phyloP scores from a whole-genome alignment of 2,329 filamentous ascomycete genomes.

The Samsoniella hepiali region DNA sequence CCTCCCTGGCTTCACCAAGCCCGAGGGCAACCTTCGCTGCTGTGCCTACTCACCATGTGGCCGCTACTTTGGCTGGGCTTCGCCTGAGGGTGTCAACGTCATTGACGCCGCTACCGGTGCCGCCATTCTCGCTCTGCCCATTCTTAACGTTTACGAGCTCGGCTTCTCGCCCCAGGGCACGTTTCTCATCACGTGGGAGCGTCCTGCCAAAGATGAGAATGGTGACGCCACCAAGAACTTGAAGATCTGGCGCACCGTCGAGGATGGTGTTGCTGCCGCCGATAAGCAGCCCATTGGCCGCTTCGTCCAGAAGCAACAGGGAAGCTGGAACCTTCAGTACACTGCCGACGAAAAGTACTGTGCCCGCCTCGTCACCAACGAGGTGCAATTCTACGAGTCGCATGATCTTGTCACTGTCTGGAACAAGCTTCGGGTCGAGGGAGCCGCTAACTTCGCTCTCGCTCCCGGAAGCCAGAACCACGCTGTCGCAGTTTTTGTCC shows the following conservation, averaged over 20 bases:
- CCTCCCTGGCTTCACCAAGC: conserved; percentile 78
- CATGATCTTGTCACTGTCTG: conserved; percentile 80
- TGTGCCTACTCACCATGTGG: conserved; percentile 94
- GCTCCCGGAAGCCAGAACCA: conserved; percentile 80
- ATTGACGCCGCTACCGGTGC: conserved; percentile 76
- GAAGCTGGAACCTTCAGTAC: conserved; percentile 96
- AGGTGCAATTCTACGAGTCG: conserved; percentile 95
- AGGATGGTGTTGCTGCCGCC: conserved; percentile 58
- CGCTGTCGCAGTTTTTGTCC: conserved; percentile 90
- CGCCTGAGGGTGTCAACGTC: conserved; percentile 79
- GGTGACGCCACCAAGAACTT: conserved; percentile 94
- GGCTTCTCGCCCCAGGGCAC: conserved; percentile 91
- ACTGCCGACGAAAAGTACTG: conserved; percentile 91
- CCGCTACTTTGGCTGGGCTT: conserved; percentile 93
- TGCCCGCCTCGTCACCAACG: conserved; percentile 90
- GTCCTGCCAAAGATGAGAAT: conserved; percentile 85
- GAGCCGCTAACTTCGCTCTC: conserved; percentile 83
- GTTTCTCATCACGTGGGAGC: conserved; percentile 95
- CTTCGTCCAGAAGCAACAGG: conserved; percentile 95
- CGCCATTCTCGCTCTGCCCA: conserved; percentile 69
- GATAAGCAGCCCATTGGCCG: conserved; percentile 75
- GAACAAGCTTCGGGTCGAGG: conserved; percentile 94
- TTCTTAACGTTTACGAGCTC: conserved; percentile 86
- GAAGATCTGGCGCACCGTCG: conserved; percentile 88
- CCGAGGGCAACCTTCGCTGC: conserved; percentile 91